Base-by-base conservation (phyloP, 495 filamentous ascomycete genomes). In the Penicillium flavigenum region DNA sequence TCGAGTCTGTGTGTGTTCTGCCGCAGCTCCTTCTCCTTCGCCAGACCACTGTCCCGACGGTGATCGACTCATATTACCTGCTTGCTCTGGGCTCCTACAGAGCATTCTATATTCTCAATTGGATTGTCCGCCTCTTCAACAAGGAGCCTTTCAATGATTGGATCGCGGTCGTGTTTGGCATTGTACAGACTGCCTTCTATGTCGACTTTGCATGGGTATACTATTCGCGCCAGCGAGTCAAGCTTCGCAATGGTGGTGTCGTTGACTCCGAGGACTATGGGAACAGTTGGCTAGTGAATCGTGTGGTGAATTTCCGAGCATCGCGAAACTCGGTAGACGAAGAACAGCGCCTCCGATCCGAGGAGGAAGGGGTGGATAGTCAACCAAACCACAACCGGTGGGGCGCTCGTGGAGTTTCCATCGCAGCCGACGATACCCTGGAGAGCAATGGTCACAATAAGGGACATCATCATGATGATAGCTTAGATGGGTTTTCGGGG, bases 171-270 rank as follows among this genome's bases (percentile, higher is more conserved):
- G 77, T 94, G 50, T 97, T 95, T 69, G 94, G 93, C 38, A 75
- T 96, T 59, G 76, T 98, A 26, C 95, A 98, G 74, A 97, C 93
- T 0, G 84, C 86, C 2, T 83, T 98, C 51, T 97, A 98, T 69
- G 67, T 92, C 60, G 95, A 98, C 70, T 98, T 98, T 68, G 91
- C 88, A 24, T 97, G 92, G 92, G 91, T 98, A 1, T 98, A 98
- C 76, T 96, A 88, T 76, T 87, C 87, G 4, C 81, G 94, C 36
- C 95, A 98, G 75, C 83, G 91, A 34, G 92, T 98, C 63, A 97
- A 97, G 83, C 86, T 98, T 5, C 82, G 94, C 44, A 86, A 87
- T 57, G 93, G 93, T 55, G 92, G 90, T 4, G 81, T 98, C 17
- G 90, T 98, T n/a, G 94, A 98, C 66, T 86, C 86, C 6, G 93